phyloP scores from a whole-genome alignment of 768 basidiomycete species.

The Suillus subalutaceus region DNA sequence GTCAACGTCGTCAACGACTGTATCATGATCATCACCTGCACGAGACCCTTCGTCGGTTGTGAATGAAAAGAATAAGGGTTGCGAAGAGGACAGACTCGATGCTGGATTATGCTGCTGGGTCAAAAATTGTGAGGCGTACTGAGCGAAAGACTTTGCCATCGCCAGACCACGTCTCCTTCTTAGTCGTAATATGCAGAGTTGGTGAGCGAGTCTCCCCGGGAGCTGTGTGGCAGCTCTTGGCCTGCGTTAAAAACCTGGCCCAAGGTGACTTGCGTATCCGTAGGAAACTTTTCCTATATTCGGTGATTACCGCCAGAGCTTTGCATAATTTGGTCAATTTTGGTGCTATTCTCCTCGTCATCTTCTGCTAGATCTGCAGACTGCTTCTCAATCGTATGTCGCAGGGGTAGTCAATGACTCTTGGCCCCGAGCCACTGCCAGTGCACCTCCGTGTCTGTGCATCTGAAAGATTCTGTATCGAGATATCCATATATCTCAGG shows the following conservation, averaged over 20 bases:
- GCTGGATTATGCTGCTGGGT: constrained; percentile 56
- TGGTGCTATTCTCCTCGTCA: not conserved
- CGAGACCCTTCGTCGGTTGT: constrained; percentile 71
- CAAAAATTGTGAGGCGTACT: constrained; percentile 82
- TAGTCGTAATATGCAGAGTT: not conserved
- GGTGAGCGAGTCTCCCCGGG: not conserved
- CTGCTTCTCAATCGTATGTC: not conserved
- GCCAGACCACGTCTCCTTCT: constrained; percentile 16
- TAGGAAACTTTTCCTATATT: not conserved
- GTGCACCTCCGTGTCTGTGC: not conserved
- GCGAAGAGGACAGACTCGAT: constrained; percentile 60
- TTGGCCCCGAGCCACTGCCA: not conserved
- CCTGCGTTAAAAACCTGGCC: constrained; percentile 6
- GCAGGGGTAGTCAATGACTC: not conserved
- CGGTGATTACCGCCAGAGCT: not conserved
- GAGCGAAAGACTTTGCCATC: constrained; percentile 75
- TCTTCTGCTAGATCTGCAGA: not conserved
- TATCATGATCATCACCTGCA: constrained; percentile 47
- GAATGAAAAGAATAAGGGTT: constrained; percentile 90
- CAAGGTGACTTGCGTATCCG: constrained; percentile 1
- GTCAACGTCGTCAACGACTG: constrained; percentile 70
- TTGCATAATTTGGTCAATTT: not conserved
- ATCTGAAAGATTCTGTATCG: no score
- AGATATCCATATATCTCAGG: not conserved
- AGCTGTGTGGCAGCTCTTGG: constrained; percentile 1